Conservation (phyloP, 1,284 basidiomycete species). For the Rhodotorula sp. region DNA sequence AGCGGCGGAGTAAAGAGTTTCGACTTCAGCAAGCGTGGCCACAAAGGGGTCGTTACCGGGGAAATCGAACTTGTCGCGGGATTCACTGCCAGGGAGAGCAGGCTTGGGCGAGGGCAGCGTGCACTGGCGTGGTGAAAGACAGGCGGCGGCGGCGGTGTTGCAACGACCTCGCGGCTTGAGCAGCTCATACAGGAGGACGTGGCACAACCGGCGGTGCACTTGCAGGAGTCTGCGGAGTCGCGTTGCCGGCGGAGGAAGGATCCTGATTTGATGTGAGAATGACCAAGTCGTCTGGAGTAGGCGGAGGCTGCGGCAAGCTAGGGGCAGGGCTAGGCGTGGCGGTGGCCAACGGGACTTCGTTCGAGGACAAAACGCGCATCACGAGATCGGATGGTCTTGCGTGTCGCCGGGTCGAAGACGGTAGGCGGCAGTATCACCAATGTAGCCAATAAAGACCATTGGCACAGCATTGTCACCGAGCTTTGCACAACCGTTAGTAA, state of each 20-base stretch:
- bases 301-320: neutral
- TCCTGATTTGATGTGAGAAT: neutral
- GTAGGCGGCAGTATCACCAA: conserved; percentile 1
- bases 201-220: neutral
- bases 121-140: neutral
- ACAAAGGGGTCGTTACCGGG: neutral
- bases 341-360: neutral
- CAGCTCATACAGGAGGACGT: no score
- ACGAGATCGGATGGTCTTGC: neutral
- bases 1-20: neutral
- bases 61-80: conserved; percentile 9
- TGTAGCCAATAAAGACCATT: conserved; percentile 3
- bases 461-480: neutral
- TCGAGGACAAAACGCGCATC: neutral
- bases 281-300: neutral
- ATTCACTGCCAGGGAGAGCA: neutral
- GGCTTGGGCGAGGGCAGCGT: neutral
- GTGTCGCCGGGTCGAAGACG: conserved; percentile 1
- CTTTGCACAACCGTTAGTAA: conserved; percentile 30
- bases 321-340: no score
- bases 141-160: neutral
- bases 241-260: no score
- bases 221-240: neutral
- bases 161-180: neutral
- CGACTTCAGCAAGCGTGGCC: neutral